phyloP scores from a whole-genome alignment of 768 basidiomycete genomes.

The Crucibulum laeve region DNA sequence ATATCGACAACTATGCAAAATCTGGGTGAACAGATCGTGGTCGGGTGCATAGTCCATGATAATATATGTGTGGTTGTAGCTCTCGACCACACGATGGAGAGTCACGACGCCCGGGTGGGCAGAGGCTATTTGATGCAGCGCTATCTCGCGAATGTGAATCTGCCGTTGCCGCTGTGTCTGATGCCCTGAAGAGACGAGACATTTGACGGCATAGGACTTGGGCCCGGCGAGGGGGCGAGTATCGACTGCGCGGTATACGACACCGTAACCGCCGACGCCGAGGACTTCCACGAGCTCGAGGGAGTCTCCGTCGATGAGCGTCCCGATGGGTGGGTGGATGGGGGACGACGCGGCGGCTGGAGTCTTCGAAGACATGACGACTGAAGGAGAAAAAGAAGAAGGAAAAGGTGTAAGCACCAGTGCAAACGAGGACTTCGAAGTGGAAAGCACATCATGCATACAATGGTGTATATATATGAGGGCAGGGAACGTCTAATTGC shows the following conservation, averaged over 20 bases:
- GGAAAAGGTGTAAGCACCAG: conserved; percentile 37
- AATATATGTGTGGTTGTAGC: conserved; percentile 80
- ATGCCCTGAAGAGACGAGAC: conserved; percentile 59
- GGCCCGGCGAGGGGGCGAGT: conserved; percentile 38
- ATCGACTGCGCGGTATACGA: conserved; percentile 90
- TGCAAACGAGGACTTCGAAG: conserved; percentile 40
- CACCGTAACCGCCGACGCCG: conserved; percentile 93
- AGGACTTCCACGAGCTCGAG: conserved; percentile 88
- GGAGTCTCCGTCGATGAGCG: conserved; percentile 80
- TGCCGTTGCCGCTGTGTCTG: conserved; percentile 61
- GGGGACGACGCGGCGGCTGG: conserved; percentile 32
- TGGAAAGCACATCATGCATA: conserved; percentile 22
- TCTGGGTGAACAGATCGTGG: conserved; percentile 96
- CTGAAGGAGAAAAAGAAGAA: conserved; percentile 14
- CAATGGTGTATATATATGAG: conserved; percentile 16
- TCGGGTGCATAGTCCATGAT: conserved; percentile 93
- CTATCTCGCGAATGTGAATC: conserved; percentile 89
- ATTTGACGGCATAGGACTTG: conserved; percentile 89
- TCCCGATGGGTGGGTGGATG: conserved; percentile 65
- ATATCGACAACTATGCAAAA: conserved; percentile 77
- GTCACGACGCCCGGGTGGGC: conserved; percentile 86
- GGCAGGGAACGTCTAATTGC: conserved; percentile 7
- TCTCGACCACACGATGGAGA: conserved; percentile 88
- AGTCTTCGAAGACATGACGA: conserved; percentile 31
- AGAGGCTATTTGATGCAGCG: conserved; percentile 76